Conservation (phyloP, 192 early-diverging fungal species). For the Powellomyces hirtus region DNA sequence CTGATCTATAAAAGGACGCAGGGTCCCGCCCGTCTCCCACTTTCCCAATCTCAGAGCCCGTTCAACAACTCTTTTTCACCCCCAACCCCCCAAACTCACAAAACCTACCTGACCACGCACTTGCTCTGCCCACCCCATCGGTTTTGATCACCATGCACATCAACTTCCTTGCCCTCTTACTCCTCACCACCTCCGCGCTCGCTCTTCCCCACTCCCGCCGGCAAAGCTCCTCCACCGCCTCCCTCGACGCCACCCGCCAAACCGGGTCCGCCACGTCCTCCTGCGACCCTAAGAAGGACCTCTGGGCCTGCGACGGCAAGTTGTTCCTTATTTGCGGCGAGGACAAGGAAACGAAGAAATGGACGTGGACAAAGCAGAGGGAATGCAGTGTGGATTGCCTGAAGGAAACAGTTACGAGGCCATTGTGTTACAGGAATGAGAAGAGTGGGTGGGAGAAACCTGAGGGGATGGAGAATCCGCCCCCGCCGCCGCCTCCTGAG, state of each 20-base stretch:
- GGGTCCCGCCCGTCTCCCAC: too few relatives aligned
- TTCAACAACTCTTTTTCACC: too few relatives aligned
- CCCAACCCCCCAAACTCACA: too few relatives aligned
- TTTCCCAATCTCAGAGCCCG: too few relatives aligned
- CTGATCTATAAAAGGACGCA: too few relatives aligned
- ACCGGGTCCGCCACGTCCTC: neutral
- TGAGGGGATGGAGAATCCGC: neutral
- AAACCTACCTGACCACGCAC: too few relatives aligned
- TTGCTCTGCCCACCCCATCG: too few relatives aligned
- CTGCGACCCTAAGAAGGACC: neutral
- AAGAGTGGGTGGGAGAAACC: neutral
- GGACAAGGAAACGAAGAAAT: too few relatives aligned
- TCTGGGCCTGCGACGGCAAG: neutral
- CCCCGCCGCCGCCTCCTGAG: too few relatives aligned
- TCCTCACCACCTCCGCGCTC: neutral
- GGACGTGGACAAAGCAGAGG: neutral
- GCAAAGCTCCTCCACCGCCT: neutral
- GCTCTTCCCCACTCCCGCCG: neutral
- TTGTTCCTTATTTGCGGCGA: neutral
- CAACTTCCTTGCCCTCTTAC: neutral
- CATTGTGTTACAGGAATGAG: neutral
- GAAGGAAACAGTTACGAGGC: neutral
- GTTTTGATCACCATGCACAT: too few relatives aligned
- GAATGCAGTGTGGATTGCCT: neutral
- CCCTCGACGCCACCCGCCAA: neutral